Base-by-base conservation (phyloP, 306 rosid genomes). In the Cucurbita ficifolia region DNA sequence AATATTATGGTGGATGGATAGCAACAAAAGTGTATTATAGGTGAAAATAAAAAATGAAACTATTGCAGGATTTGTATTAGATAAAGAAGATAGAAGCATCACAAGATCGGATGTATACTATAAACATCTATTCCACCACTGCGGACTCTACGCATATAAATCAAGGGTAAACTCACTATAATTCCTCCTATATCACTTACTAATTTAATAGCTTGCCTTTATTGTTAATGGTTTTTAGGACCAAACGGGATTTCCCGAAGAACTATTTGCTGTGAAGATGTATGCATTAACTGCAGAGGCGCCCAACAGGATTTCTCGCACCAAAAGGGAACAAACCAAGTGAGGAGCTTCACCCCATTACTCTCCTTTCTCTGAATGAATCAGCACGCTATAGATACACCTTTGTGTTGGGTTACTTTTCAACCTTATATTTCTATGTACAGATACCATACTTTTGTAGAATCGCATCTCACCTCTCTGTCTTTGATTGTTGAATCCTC, bases 71-170 rank as follows among this genome's bases (percentile, higher is more conserved):
- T 94, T 94, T 54, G 84, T 94, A 81, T 82, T 94, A 51, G 98
- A 90, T 76, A 94, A 89, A 42, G 90, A 81, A 77, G 98, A 94
- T 72, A 83, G 90, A 59, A 94, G 98, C 60, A 43, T 94, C 62
- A 90, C 98, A 17, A 89, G 97, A 80, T 94, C 96, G 39, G 97
- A 94, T 79, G 50, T 38, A 53, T 90, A 88, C 88, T 94, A 86
- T 76, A 90, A 82, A 86, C 85, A 86, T 79, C 90, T 90, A 74
- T 89, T 94, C 78, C 79, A 81, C 76, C 84, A 76, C n/a, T 94
- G 96, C 60, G 94, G 95, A 50, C 88, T 94, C 78, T 88, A 89
- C 84, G 48, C 86, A 48, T 87, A 81, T 85, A 87, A 81, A 86
- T 67, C 76, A 14, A 89, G 84, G 98, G 98, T 93, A 83, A 76